These are phyloP conservation scores for Pharus latifolius DNA, from an alignment of 176 grass and related monocot genomes.

Conservation along the genomic window DNA sequence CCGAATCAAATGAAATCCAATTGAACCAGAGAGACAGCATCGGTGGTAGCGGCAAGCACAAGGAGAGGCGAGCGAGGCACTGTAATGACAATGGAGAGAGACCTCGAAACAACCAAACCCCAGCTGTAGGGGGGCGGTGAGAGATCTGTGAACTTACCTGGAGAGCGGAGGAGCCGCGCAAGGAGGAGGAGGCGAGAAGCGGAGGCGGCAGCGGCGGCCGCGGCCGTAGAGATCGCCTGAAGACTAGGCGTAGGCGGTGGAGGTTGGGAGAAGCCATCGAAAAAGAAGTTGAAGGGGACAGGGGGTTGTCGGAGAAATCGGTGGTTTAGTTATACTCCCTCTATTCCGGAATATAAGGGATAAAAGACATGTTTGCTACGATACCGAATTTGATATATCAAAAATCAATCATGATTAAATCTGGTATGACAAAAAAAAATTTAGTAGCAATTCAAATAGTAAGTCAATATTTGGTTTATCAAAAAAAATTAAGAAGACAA, in stretches of 20 bases:
- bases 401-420: too few species aligned
- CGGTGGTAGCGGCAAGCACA: too few species aligned
- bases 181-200: neutral
- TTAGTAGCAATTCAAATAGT: too few species aligned
- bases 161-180: neutral
- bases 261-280: neutral
- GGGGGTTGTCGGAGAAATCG: neutral
- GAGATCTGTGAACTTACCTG: conserved; percentile 25
- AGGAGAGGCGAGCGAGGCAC: neutral
- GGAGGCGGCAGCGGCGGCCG: neutral
- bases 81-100: neutral
- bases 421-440: too few species aligned
- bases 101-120: too few species aligned
- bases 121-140: neutral
- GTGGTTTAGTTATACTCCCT: neutral
- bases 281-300: neutral
- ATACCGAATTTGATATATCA: too few species aligned
- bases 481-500: too few species aligned
- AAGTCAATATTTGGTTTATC: too few species aligned
- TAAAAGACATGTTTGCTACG: too few species aligned
- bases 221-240: conserved; percentile 7
- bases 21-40: neutral
- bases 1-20: neutral
- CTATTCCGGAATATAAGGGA: too few species aligned
- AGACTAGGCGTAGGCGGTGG: neutral